Base-by-base conservation (phyloP, 352 stramenopile genomes). In the Globisporangium canariense region DNA sequence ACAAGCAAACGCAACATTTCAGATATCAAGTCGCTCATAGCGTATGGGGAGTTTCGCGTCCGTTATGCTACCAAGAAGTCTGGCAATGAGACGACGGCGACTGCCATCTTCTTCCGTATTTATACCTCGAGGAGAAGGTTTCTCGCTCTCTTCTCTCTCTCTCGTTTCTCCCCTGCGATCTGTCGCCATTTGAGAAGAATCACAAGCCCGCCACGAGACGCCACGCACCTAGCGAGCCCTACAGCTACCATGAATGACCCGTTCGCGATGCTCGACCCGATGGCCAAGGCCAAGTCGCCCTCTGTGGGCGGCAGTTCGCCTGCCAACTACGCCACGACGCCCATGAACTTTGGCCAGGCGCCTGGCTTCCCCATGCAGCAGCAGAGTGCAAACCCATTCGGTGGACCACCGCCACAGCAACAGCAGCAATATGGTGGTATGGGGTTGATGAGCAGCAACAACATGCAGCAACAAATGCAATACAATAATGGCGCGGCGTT, bases 211-310 rank as follows among this genome's bases (percentile, higher is more conserved):
- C 36, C 14, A 34, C 18, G 0, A 57, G 7, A 32, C 43, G 40
- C 51, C 32, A 54, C 22, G 49, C 47, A 13, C 28, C 10, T 34
- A 20, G 11, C 25, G 4, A 32, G 45, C 68, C 3, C 32, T 62
- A 60, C 2, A 43, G 14, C 60, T 16, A 62, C 43, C 28, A 88
- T 90, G 81, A 88, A 87, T 65, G 79, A 89, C 55, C 81, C 81
- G 43, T 90, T 90, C 61, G 75, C 79, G 34, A 76, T 78, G 66
- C 64, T 90, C 18, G 77, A 90, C 62, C 69, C 77, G 6, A 69
- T 83, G 40, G 64, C 69, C 45, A 81, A 84, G 61, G 69, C 70
- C 46, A 75, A 75, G 60, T 45, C 52, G 28, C 51, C 60, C 3
- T 52, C 52, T 11, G 70, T 56, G 62, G 60, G 51, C 40, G 51